A percentile compares a stretch with the other conserved stretches of the same genome.
These are phyloP conservation scores for Termitomyces eurrhizus DNA, from an alignment of 768 basidiomycete genomes.

Conservation along the genomic window DNA sequence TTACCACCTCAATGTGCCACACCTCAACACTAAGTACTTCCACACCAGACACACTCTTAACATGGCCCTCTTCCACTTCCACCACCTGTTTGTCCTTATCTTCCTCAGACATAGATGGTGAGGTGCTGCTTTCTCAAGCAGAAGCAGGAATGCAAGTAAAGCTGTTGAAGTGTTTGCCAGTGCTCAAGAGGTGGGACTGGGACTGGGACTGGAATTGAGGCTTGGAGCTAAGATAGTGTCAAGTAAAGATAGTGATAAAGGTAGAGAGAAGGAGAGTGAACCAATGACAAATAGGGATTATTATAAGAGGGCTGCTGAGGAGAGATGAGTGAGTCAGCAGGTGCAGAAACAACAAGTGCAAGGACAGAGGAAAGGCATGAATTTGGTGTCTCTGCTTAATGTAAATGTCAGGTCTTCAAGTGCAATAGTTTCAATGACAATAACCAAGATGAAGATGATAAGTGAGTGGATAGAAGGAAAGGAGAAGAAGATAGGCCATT, in stretches of 20 bases:
- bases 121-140: slow-evolving; percentile 35
- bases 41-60: neutral
- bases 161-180: slow-evolving; percentile 1
- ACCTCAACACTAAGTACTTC: neutral
- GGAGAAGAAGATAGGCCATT: slow-evolving; percentile 11
- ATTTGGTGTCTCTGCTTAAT: slow-evolving; percentile 24
- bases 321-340: neutral
- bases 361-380: neutral
- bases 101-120: slow-evolving; percentile 21
- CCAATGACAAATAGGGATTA: slow-evolving; percentile 3
- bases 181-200: slow-evolving; percentile 11
- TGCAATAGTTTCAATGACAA: slow-evolving; percentile 11
- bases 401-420: slow-evolving; percentile 10
- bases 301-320: neutral
- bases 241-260: neutral
- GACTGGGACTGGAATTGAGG: too few species aligned
- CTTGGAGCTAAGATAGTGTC: neutral
- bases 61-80: neutral
- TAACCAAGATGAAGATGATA: slow-evolving; percentile 9
- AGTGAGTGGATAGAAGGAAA: neutral
- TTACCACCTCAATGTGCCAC: neutral
- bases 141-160: neutral
- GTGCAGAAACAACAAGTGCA: neutral
- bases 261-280: too few species aligned
- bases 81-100: neutral